Base-by-base conservation (phyloP, 352 stramenopile species). In the Phytophthora foliorum region DNA sequence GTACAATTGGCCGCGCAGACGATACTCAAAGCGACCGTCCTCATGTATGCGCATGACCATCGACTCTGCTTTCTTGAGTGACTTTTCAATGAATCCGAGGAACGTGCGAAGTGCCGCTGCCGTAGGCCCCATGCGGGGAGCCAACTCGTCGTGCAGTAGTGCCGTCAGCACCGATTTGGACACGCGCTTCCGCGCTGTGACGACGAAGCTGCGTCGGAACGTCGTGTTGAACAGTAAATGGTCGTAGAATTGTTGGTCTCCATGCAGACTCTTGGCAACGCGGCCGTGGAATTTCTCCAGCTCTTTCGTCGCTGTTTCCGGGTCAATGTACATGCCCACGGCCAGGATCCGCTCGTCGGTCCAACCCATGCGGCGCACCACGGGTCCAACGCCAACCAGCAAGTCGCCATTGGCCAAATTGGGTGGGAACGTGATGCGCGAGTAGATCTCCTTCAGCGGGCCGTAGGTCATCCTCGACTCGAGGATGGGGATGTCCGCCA, bases 311-410 rank as follows among this genome's bases (percentile, higher is more conserved):
- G 86, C 88, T 6, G 69, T 78, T 36, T 91, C 81, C 0, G 82
- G 80, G 34, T 95, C 86, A 17, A 95, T 89, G 60, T 95, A 95
- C 48, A 95, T 69, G 1, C 84, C 88, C 0, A 95, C 84, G 2
- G 88, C 83, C 16, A 95, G 60, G 52, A 95, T 95, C 6, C 85
- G 85, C 63, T 95, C 88, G 53, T 95, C 85, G 5, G 84, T 93
- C 88, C 88, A 95, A 16, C 85, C 85, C 75, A 95, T 86, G 24
- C 88, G 85, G 1, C 88, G 84, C 24, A 95, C 84, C 42, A 95
- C 74, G 19, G 85, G 86, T 0, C 84, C 88, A 6, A 95, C 88
- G 10, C 88, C 88, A 5, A 92, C 78, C 4, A 95, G 67, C 38
- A 92, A 67, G 54, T 95, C 88, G 9, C 84, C 84, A 59, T 90